Conservation (phyloP, 345 rosid genomes). For the Brassica napus region Da-Ae NC_063434.1:7178501-7179000, state of each 20-base stretch:
- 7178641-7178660: neutral
- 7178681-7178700: neutral
- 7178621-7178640: neutral
- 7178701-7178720: neutral
- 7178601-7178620: neutral
- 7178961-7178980: too few relatives aligned
- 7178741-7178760: neutral
- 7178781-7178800: constrained; percentile 8
- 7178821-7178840: constrained; percentile 4
- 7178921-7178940: too few relatives aligned
- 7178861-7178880: too few relatives aligned
- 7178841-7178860: too few relatives aligned
- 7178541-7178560: neutral
- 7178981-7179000: too few relatives aligned
- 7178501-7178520: constrained; percentile 15
- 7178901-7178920: too few relatives aligned
- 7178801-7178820: neutral
- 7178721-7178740: constrained; percentile 31
- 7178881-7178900: too few relatives aligned
- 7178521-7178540: neutral
- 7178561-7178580: neutral
- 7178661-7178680: neutral
- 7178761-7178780: neutral
- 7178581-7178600: neutral
- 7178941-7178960: too few relatives aligned